A percentile compares a stretch with the other conserved stretches of the same genome.
These are phyloP conservation scores for Sclerotinia spermophila DNA, from an alignment of 2,329 filamentous ascomycete species.

Conservation along the genomic window DNA sequence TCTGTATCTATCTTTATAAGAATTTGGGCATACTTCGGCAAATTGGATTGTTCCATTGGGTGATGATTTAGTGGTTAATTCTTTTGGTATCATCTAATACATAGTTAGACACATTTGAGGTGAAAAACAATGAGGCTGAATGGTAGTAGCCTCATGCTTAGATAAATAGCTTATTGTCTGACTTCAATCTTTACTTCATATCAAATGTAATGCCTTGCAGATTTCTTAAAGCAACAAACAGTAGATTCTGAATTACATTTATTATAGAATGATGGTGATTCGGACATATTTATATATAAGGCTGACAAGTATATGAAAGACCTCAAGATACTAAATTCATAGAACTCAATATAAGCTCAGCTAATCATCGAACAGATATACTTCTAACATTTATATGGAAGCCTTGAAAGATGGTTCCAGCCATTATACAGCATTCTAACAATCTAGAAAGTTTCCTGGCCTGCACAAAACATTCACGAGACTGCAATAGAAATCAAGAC, in stretches of 20 bases:
- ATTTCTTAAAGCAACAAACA: neutral
- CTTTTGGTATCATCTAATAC: accelerated
- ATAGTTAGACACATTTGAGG: neutral
- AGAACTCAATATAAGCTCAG: too few species aligned
- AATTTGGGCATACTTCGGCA: neutral
- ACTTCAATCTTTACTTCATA: neutral
- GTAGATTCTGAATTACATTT: too few species aligned
- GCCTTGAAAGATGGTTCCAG: too few species aligned
- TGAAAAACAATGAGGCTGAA: neutral
- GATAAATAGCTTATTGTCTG: neutral
- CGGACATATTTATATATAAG: neutral
- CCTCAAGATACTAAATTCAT: too few species aligned
- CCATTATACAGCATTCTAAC: accelerated
- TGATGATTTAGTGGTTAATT: too few species aligned
- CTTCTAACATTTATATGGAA: too few species aligned
- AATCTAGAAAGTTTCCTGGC: neutral
- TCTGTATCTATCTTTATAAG: neutral
- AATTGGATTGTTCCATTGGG: neutral
- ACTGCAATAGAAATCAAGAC: neutral
- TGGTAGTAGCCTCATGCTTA: neutral
- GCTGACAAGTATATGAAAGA: neutral
- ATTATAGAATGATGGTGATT: neutral
- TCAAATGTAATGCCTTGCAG: neutral
- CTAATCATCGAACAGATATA: too few species aligned
- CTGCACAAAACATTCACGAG: neutral